phyloP scores from a whole-genome alignment of 1,284 basidiomycete species.

The Rhodotorula sp. region DNA sequence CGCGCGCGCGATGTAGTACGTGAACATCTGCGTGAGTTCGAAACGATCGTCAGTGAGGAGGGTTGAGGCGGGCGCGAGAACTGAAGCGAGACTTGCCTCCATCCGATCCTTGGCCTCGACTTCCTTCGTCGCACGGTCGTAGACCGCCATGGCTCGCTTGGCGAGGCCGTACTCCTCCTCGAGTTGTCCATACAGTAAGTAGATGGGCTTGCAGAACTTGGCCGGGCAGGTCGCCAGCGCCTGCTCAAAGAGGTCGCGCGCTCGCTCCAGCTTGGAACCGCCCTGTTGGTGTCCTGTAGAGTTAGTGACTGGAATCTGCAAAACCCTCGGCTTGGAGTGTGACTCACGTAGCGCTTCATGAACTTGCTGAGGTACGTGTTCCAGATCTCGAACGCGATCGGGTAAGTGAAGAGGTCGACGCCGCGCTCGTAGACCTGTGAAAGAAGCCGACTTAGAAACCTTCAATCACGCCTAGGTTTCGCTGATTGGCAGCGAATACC shows the following conservation, averaged over 20 bases:
- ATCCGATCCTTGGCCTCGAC: conserved; percentile 90
- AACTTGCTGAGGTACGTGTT: conserved; percentile 99
- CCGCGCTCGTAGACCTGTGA: conserved; percentile 88
- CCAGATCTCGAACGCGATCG: conserved; percentile 98
- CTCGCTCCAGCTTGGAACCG: conserved; percentile 88
- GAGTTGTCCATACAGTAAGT: conserved; percentile 90
- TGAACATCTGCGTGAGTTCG: conserved; percentile 76
- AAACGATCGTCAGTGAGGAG: background rate
- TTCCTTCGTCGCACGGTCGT: conserved; percentile 84
- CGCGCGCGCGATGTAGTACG: conserved; percentile 96
- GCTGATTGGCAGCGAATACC: background rate
- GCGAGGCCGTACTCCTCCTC: conserved; percentile 95
- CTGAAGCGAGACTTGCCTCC: conserved; percentile 61
- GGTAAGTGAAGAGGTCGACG: conserved; percentile 96
- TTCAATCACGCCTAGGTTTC: too few relatives aligned
- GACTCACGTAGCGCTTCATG: conserved; percentile 85
- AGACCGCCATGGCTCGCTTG: conserved; percentile 93
- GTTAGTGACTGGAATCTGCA: background rate
- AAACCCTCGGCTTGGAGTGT: background rate
- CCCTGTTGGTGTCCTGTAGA: too few relatives aligned
- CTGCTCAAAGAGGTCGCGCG: conserved; percentile 96
- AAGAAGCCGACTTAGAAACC: background rate
- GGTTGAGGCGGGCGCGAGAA: background rate
- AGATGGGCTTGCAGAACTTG: conserved; percentile 91
- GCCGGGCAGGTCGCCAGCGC: conserved; percentile 93